Percentiles rank a stretch among this genome's conserved stretches.
phyloP scores from a whole-genome alignment of 306 rosid genomes.

The Trifolium subterraneum region DNA sequence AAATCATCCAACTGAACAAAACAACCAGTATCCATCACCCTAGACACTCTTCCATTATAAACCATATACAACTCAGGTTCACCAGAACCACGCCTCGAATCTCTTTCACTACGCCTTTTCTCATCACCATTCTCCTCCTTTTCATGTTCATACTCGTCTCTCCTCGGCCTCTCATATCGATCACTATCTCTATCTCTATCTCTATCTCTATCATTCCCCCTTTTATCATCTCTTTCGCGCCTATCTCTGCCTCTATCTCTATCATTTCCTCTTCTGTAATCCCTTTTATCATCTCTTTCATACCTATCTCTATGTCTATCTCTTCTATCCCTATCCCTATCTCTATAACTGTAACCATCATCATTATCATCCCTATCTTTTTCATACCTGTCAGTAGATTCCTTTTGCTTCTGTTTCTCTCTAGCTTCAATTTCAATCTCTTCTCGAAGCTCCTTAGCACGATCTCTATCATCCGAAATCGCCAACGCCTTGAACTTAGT shows the following conservation, averaged over 20 bases:
- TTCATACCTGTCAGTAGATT: background rate
- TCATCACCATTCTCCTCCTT: slow-evolving; percentile 54
- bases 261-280: slow-evolving; percentile 31
- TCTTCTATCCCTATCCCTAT: slow-evolving; percentile 39
- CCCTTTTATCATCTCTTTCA: slow-evolving; percentile 37
- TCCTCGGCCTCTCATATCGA: slow-evolving; percentile 38
- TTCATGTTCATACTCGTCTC: slow-evolving; percentile 43
- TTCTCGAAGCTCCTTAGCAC: slow-evolving; percentile 66
- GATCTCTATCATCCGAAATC: slow-evolving; percentile 61
- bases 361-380: background rate
- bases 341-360: slow-evolving; percentile 35
- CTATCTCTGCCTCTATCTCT: slow-evolving; percentile 27
- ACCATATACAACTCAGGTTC: slow-evolving; percentile 75
- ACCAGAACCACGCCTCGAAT: slow-evolving; percentile 44
- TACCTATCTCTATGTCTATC: slow-evolving; percentile 46
- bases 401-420: slow-evolving; percentile 23
- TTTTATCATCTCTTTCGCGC: slow-evolving; percentile 19
- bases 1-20: slow-evolving; percentile 77
- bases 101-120: slow-evolving; percentile 43
- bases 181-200: slow-evolving; percentile 40
- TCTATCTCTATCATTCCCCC: slow-evolving; percentile 26
- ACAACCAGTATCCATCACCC: slow-evolving; percentile 89
- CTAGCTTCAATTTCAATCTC: slow-evolving; percentile 64
- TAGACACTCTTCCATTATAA: slow-evolving; percentile 75
- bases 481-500: slow-evolving; percentile 64